Conservation (phyloP, 192 early-diverging fungal genomes). For the Coemansia sp. region DNA sequence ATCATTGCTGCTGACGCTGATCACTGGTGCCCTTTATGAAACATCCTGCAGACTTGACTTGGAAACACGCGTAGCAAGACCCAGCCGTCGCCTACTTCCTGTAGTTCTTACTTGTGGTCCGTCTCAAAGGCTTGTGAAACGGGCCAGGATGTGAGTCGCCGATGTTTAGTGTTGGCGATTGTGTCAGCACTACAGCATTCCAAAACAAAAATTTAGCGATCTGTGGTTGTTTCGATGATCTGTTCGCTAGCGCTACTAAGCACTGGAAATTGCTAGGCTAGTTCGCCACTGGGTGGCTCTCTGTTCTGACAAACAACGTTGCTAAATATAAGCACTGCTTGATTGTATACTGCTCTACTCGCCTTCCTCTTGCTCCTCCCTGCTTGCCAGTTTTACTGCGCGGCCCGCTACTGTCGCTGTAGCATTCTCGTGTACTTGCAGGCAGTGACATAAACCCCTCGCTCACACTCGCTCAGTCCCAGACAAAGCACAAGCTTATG, state of each 20-base stretch:
- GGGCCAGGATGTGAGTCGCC: background rate
- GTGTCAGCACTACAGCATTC: constrained; percentile 3
- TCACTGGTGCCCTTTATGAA: background rate
- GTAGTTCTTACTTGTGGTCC: background rate
- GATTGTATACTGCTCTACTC: background rate
- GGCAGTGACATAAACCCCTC: background rate
- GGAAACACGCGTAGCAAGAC: background rate
- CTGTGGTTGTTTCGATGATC: background rate
- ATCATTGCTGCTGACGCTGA: background rate
- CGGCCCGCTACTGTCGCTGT: background rate
- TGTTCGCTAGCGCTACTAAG: background rate
- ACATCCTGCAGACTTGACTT: background rate
- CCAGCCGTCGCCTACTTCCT: background rate
- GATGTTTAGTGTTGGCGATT: background rate
- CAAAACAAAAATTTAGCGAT: background rate
- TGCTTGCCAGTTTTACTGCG: constrained; percentile 4
- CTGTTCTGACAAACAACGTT: background rate
- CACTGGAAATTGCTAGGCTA: background rate
- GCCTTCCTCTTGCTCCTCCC: background rate
- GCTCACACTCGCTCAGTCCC: background rate
- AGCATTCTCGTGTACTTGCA: background rate
- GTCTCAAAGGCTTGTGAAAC: constrained; percentile 7
- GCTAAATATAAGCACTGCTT: background rate
- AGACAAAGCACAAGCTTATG: background rate
- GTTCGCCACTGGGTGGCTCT: background rate